Percentiles rank a stretch among this genome's conserved stretches.
Evolutionary conservation across 306 rosid species (phyloP).

Genomic region (Vigna hirtella): DNA sequence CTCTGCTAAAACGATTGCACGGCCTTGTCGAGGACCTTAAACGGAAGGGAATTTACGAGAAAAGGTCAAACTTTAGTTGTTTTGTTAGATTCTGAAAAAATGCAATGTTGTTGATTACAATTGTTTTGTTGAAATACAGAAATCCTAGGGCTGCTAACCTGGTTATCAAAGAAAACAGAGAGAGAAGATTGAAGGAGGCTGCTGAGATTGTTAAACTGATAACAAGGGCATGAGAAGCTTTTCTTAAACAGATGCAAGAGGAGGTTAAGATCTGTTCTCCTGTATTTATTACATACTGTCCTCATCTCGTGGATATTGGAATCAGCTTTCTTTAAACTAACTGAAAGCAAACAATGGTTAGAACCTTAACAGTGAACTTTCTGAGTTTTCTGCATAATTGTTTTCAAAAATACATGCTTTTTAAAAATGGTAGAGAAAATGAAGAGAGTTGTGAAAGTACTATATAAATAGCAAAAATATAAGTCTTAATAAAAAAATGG

Average conservation of each 20-base stretch:
- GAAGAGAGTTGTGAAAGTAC: no score
- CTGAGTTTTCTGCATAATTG: not conserved
- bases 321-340: not conserved
- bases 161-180: constrained; percentile 58
- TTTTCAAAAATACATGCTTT: not conserved
- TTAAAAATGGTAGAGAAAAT: not conserved
- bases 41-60: constrained; percentile 55
- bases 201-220: constrained; percentile 64
- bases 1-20: constrained; percentile 69
- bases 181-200: constrained; percentile 79
- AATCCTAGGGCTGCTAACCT: constrained; percentile 50
- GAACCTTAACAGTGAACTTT: not conserved
- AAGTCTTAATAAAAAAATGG: not conserved
- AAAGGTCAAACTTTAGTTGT: constrained; percentile 58
- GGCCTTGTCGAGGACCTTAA: constrained; percentile 74
- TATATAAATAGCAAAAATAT: no score
- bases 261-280: not conserved
- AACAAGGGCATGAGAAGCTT: constrained; percentile 35
- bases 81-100: not conserved
- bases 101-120: not conserved
- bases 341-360: not conserved
- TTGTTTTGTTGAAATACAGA: constrained; percentile 53
- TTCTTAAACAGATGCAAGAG: not conserved
- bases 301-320: constrained; percentile 47
- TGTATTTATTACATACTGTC: constrained; percentile 23